These are phyloP conservation scores for Penicillium ochrochloron DNA, from an alignment of 495 filamentous ascomycete genomes.

Conservation along the genomic window DNA sequence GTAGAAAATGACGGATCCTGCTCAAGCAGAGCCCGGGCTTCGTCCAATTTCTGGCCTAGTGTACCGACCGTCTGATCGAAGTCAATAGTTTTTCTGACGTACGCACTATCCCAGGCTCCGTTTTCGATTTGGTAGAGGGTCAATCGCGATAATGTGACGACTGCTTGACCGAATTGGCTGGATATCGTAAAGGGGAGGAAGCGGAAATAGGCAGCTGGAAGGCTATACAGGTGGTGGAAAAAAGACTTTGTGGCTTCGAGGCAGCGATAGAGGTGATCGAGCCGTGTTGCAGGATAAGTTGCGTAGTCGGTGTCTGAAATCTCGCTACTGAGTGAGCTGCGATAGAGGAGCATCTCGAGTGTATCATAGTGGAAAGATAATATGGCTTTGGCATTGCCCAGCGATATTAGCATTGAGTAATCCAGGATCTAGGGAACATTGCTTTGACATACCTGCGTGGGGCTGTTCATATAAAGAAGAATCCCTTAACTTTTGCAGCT, in stretches of 20 bases:
- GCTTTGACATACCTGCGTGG: constrained; percentile 20
- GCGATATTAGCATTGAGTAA: not conserved
- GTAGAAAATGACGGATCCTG: not conserved
- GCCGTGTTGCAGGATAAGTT: constrained; percentile 19
- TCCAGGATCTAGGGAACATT: not conserved
- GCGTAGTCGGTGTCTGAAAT: constrained; percentile 19
- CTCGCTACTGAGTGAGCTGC: constrained; percentile 25
- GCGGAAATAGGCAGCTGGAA: constrained; percentile 24
- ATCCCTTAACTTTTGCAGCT: constrained; percentile 22
- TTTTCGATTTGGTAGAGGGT: constrained; percentile 32
- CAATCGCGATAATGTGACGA: constrained; percentile 38
- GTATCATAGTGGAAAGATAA: constrained; percentile 29
- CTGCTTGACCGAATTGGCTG: constrained; percentile 29
- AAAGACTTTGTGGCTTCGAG: constrained; percentile 35
- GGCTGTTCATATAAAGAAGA: constrained; percentile 21
- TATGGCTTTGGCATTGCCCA: constrained; percentile 10
- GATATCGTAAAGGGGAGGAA: constrained; percentile 33
- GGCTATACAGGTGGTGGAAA: constrained; percentile 31
- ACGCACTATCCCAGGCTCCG: constrained; percentile 27
- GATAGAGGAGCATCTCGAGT: constrained; percentile 32
- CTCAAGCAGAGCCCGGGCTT: not conserved
- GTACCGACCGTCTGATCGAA: constrained; percentile 15
- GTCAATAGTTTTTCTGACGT: constrained; percentile 26
- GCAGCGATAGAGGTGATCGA: constrained; percentile 34
- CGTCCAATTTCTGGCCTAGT: constrained; percentile 19